A percentile compares a stretch with the other conserved stretches of the same genome.
Evolutionary conservation across 2,329 filamentous ascomycete genomes (phyloP).

Genomic region (Fusarium sambucinum): DNA sequence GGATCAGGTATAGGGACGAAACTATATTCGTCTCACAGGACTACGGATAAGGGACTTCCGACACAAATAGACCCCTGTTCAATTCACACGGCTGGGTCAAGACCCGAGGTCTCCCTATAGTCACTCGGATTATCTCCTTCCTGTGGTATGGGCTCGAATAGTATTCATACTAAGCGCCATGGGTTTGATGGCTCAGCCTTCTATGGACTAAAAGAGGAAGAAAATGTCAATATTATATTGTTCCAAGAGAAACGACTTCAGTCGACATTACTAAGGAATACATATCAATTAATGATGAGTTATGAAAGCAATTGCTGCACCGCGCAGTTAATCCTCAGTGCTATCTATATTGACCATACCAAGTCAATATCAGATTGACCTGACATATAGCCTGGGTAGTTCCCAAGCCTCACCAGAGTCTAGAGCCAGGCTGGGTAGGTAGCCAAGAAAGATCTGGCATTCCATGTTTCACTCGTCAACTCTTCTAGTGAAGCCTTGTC

Average conservation of each 20-base stretch:
- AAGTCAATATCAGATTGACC: constrained; percentile 5
- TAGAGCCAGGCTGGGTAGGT: constrained; percentile 10
- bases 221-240: neutral
- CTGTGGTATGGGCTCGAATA: constrained; percentile 16
- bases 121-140: constrained; percentile 9
- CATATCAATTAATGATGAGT: neutral
- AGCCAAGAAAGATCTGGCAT: constrained; percentile 28
- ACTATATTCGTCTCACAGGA: constrained; percentile 39
- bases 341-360: neutral
- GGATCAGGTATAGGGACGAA: constrained; percentile 30
- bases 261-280: neutral
- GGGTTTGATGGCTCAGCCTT: constrained; percentile 5
- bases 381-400: constrained; percentile 27
- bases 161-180: constrained; percentile 28
- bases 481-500: constrained; percentile 24
- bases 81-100: constrained; percentile 25
- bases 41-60: constrained; percentile 44
- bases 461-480: constrained; percentile 30
- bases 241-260: neutral
- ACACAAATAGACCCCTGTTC: constrained; percentile 26
- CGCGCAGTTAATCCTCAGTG: neutral
- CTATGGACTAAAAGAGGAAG: neutral
- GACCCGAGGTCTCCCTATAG: constrained; percentile 25
- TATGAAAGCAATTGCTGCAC: neutral
- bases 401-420: constrained; percentile 19